Conservation (phyloP, 2,329 filamentous ascomycete genomes). For the Stagonosporopsis cucurbitacearum region DNA sequence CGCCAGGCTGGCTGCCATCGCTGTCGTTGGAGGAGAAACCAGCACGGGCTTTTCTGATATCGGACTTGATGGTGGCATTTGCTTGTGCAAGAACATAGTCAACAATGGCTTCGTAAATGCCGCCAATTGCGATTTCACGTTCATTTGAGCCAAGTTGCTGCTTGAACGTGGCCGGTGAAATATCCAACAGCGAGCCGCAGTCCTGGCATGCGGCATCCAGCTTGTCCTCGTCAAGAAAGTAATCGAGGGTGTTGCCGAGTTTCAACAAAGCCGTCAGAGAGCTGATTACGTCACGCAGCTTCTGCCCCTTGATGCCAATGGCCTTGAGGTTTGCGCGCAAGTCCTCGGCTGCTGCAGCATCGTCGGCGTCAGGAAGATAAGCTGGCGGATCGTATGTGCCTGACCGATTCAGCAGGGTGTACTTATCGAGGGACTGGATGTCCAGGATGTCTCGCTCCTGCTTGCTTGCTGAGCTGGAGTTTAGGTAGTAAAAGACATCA, state of each 20-base stretch:
- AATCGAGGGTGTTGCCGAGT: constrained; percentile 87
- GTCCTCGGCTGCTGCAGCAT: constrained; percentile 90
- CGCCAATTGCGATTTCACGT: constrained; percentile 79
- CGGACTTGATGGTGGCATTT: constrained; percentile 80
- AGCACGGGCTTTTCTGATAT: constrained; percentile 71
- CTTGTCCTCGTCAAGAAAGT: constrained; percentile 81
- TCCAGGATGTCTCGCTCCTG: constrained; percentile 88
- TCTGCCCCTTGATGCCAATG: constrained; percentile 89
- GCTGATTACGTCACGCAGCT: constrained; percentile 83
- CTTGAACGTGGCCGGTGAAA: constrained; percentile 83
- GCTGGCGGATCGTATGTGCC: constrained; percentile 84
- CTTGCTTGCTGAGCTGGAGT: constrained; percentile 87
- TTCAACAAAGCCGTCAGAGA: constrained; percentile 86
- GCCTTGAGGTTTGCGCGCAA: constrained; percentile 85
- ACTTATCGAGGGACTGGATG: constrained; percentile 77
- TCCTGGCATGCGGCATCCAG: constrained; percentile 90
- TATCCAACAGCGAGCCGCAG: constrained; percentile 80
- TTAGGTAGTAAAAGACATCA: constrained; percentile 96
- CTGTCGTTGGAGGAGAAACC: constrained; percentile 72
- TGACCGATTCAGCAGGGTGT: constrained; percentile 80
- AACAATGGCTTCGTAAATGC: constrained; percentile 90
- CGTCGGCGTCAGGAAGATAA: constrained; percentile 91
- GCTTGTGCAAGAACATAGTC: constrained; percentile 93
- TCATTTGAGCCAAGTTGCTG: constrained; percentile 84
- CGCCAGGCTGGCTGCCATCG: constrained; percentile 57